Evolutionary conservation across 73 alveolate genomes (phyloP).

Genomic region (Paramecium octaurelia): DNA sequence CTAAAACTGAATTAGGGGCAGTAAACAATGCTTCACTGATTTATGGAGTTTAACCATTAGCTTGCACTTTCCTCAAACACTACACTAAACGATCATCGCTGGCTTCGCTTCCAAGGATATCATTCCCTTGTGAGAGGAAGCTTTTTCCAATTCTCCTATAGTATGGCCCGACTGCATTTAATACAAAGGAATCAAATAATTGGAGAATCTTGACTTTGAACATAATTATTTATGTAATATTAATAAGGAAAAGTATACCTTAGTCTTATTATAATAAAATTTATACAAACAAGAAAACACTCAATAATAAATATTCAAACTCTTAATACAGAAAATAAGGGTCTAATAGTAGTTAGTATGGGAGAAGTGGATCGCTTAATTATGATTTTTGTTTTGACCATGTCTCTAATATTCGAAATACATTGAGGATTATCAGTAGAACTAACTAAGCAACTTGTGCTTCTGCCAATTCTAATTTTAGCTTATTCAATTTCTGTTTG

Average conservation of each 20-base stretch:
- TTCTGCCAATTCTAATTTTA: background rate
- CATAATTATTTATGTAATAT: background rate
- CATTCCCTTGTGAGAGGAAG: slow-evolving; percentile 21
- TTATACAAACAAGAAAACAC: background rate
- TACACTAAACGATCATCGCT: slow-evolving; percentile 61
- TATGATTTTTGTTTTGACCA: background rate
- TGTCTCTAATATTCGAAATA: background rate
- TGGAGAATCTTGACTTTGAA: slow-evolving; percentile 21
- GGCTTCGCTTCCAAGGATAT: slow-evolving; percentile 30
- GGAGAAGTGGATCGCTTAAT: slow-evolving; percentile 15
- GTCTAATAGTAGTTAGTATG: slow-evolving; percentile 20
- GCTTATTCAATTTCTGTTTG: background rate
- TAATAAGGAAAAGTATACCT: background rate
- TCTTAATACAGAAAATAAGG: background rate
- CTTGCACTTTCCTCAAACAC: slow-evolving; percentile 46
- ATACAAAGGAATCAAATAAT: slow-evolving; percentile 8
- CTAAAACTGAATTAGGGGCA: slow-evolving; percentile 76
- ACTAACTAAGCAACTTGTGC: background rate
- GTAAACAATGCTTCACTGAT: slow-evolving; percentile 63
- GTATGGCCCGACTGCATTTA: slow-evolving; percentile 36
- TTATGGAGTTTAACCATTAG: slow-evolving; percentile 32
- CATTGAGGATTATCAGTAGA: background rate
- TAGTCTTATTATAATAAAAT: background rate
- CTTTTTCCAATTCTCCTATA: slow-evolving; percentile 55
- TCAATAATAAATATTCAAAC: background rate